Evolutionary conservation across 495 filamentous ascomycete genomes (phyloP), one percentile per base, ranked within the genome.

Genomic region (Hyaloscypha finlandica): DNA sequence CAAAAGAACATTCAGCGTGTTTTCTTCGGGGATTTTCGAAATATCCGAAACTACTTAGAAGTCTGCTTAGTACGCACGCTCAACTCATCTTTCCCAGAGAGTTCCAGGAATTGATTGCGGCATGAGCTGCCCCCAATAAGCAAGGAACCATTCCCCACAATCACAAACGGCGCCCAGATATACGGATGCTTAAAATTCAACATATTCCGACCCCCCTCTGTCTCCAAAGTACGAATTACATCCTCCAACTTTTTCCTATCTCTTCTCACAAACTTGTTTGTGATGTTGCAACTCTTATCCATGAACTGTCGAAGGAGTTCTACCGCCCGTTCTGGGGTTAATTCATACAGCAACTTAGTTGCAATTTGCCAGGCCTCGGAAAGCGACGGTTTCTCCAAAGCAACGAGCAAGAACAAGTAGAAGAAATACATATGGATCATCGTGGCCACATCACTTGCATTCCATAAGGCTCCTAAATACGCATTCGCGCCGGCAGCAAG

Each of bases 161-260:
- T 19, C 5, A 6, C 16, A 53, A 53, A 53, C 4, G 51, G 22
- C 16, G 51, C 51, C 51, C 51, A 53, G 16, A 53, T 5, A 53
- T 53, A 53, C 51, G 51, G 51, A 19, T 53, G 51, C 51, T 53
- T 53, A 6, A 53, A 53, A 25, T 53, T 53, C 22, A 53, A 14
- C 51, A 6, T 19, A 4, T 14, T 6, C 51, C 6, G 4, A 4
- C 51, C 51, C 22, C 51, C 16, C 51, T 19, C 16, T 14, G 51
- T 53, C 5, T 19, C 16, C 51, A 53, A 25, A 4, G 4, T 25
- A 4, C 51, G 4, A n/a, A 53, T 14, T 4, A 53, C 16, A n/a
- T 4, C 16, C 22, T n/a, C 22, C 51, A 53, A 14, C 16, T 6
- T 6, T 14, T 25, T 53, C 51, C 22, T 53, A n/a, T 14, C 51